Base-by-base conservation (phyloP, 768 basidiomycete genomes). In the Boletus vermiculosoides region DNA sequence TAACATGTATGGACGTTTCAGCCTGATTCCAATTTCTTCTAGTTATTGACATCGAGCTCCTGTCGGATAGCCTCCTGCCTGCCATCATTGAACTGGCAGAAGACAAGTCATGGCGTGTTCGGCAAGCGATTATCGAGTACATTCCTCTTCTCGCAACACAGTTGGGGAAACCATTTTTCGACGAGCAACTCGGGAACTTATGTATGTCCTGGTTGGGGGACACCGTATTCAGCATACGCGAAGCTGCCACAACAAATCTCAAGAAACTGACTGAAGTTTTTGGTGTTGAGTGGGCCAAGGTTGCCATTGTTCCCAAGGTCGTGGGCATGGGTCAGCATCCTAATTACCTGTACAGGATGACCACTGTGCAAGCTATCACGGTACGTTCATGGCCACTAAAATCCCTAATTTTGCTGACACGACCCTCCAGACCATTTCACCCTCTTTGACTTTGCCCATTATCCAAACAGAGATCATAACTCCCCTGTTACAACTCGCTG, bases 131-230 rank as follows among this genome's bases (percentile, higher is more conserved):
- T 77, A 99, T 99, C 74, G 97, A 98, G 74, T 98, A 99, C 76
- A 91, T 99, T 65, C 97, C 97, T n/a, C 84, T 98, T 22, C 88
- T 99, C 45, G 95, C 97, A 42, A 94, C 89, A n/a, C 97, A 99
- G 71, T 83, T 99, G 55, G 97, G 97, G 52, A 92, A 92, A 65
- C 80, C 88, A 28, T 98, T 98, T 77, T 99, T 99, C 71, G 95
- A 99, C 73, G 97, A 98, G 66, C 93, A 96, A 71, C 84, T 99
- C 44, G 92, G 91, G 28, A 94, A 91, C 66, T 79, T 99, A 30
- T 99, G 97, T 80, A 97, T 99, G 95, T 92, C 92, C 9, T 99
- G 97, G 97, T 74, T 99, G 60, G 95, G 95, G 9, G 97, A 99
- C 73, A 97, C 92, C 34, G 97, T 99, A 18, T 99, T 89, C 77